Evolutionary conservation across 352 stramenopile species (phyloP).

Genomic region (Phytophthora fragariae): DNA sequence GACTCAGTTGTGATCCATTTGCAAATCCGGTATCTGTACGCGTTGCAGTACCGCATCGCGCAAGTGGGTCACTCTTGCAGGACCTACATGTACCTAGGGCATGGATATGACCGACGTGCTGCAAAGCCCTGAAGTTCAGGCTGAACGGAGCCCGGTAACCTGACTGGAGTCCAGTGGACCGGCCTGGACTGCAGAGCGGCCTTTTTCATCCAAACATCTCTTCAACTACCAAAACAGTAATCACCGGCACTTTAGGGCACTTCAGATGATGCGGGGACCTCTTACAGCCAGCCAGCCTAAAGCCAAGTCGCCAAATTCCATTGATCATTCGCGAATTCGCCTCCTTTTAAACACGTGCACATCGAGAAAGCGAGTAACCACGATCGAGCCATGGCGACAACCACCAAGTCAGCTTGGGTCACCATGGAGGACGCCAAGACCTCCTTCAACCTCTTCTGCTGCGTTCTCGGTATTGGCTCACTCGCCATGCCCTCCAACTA

Average conservation of each 20-base stretch:
- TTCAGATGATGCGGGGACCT: background rate
- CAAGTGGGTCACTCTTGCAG: background rate
- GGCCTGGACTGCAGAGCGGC: background rate
- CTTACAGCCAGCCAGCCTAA: background rate
- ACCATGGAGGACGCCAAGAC: slow-evolving; percentile 13
- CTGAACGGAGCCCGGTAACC: background rate
- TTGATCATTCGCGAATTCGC: background rate
- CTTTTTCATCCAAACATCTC: slow-evolving; percentile 7
- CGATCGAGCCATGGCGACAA: background rate
- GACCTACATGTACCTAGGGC: background rate
- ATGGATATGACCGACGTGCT: background rate
- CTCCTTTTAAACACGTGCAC: background rate
- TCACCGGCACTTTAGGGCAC: background rate
- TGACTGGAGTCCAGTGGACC: background rate
- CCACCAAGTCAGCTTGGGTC: background rate
- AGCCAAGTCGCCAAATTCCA: background rate
- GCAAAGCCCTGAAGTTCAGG: background rate
- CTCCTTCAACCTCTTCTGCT: slow-evolving; percentile 28
- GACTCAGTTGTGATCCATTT: background rate
- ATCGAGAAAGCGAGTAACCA: background rate
- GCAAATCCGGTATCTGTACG: background rate
- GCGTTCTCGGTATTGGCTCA: slow-evolving; percentile 26
- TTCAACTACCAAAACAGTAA: slow-evolving; percentile 9
- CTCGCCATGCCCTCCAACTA: slow-evolving; percentile 33
- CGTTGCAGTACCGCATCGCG: background rate